Evolutionary conservation across 179 eudicot species (phyloP), one percentile per base, ranked within the genome.

Genomic region (Camellia oleifera): DNA sequence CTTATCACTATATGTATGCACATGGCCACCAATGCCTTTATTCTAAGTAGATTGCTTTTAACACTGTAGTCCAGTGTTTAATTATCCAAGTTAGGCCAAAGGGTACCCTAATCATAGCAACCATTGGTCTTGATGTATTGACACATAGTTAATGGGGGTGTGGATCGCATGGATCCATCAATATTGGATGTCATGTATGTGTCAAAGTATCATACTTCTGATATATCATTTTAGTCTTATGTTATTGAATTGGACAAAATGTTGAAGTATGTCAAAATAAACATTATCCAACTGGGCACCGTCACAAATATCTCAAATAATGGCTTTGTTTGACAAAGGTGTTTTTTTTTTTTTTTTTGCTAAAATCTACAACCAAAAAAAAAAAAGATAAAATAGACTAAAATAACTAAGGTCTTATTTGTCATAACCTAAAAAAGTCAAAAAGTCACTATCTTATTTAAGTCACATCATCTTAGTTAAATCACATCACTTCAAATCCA

Each of bases 181-280:
- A 62, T 57, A 69, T 78, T 42, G 69, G 48, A 69, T 78, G 74
- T 42, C 81, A 78, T 78, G 81, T 32, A 78, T 78, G 81, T 32
- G 73, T 48, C 74, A 26, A 66, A 66, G 26, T 77, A 64, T 23
- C 44, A 8, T 12, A 44, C 52, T 14, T 6, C 54, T 4, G 6
- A 23, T 10, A 74, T 32, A 32, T 32, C 40, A 32, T 32, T 32
- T 32, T 32, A 32, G 40, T 32, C 40, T 32, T 32, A 32, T 32
- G 40, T 48, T 44, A 48, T 48, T 48, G 52, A 48, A 48, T 48
- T 48, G 52, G 52, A 48, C 7, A 48, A 48, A 48, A 48, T 48
- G 52, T 48, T 48, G 7, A 48, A 48, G 52, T 48, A 48, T 48
- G 52, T 48, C 52, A 4, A 48, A 48, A 32, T 32, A 32, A 48